Conservation (phyloP, 805 yeast genomes). For the Schizosaccharomyces osmophilus region DNA sequence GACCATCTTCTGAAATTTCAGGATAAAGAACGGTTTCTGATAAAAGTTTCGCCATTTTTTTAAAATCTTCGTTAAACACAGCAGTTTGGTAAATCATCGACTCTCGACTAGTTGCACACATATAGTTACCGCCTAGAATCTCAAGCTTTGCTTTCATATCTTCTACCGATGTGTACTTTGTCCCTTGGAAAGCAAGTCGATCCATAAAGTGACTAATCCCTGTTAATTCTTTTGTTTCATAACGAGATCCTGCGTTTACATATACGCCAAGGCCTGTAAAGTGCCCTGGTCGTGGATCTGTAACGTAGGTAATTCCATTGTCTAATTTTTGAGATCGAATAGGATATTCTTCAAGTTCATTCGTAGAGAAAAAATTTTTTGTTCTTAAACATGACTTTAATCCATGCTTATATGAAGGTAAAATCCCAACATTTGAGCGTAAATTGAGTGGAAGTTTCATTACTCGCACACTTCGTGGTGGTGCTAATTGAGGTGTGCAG, state of each 20-base stretch:
- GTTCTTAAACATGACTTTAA: too few relatives aligned
- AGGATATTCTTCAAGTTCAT: neutral
- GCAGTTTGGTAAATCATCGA: constrained; percentile 83
- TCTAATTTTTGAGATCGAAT: neutral
- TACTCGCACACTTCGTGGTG: too few relatives aligned
- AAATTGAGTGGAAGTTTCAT: neutral
- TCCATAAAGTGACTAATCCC: constrained; percentile 74
- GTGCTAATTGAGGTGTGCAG: too few relatives aligned
- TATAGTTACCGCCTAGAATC: constrained; percentile 74
- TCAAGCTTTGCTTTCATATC: constrained; percentile 57
- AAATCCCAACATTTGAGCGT: neutral
- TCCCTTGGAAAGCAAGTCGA: constrained; percentile 37
- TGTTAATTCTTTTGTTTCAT: constrained; percentile 31
- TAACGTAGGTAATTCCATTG: neutral
- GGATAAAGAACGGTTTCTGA: constrained; percentile 63
- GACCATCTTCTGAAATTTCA: constrained; percentile 37
- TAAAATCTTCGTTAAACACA: constrained; percentile 69
- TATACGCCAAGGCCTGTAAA: constrained; percentile 78
- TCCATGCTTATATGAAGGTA: neutral
- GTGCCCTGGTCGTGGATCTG: constrained; percentile 63
- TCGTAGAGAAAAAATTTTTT: neutral
- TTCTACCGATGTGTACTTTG: constrained; percentile 8
- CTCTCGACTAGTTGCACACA: constrained; percentile 81
- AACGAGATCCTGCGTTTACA: constrained; percentile 75
- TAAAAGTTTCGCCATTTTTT: constrained; percentile 48